A percentile compares a stretch with the other conserved stretches of the same genome.
Evolutionary conservation across 495 filamentous ascomycete genomes (phyloP).

Genomic region (Astrothelium subdiscretum): DNA sequence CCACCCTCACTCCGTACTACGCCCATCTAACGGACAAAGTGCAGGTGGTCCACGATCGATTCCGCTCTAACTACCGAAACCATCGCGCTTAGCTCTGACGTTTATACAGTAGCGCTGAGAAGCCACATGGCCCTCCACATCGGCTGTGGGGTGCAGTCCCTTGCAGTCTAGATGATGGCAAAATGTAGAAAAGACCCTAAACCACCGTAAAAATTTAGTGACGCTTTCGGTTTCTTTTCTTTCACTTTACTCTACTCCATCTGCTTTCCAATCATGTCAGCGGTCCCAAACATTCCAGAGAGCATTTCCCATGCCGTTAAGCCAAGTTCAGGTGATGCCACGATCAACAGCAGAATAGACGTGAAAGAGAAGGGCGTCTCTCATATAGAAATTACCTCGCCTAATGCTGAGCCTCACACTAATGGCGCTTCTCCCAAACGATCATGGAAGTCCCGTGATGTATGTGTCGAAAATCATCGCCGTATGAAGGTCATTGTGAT

Average conservation of each 20-base stretch:
- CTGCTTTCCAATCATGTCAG: conserved; percentile 8
- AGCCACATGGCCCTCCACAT: background rate
- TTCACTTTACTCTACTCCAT: background rate
- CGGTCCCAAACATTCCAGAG: conserved; percentile 16
- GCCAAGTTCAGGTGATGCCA: background rate
- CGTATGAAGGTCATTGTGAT: conserved; percentile 48
- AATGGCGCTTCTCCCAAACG: background rate
- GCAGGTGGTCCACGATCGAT: background rate
- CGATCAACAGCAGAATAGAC: background rate
- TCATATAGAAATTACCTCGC: background rate
- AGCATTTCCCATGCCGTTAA: background rate
- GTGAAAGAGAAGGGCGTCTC: background rate
- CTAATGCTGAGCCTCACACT: background rate
- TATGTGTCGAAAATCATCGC: conserved; percentile 44
- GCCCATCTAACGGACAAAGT: background rate
- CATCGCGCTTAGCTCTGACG: background rate
- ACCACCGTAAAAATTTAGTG: background rate
- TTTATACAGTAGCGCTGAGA: background rate
- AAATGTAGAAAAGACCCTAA: background rate
- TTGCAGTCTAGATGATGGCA: background rate
- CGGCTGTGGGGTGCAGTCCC: background rate
- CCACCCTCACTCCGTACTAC: background rate
- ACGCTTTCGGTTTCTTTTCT: background rate
- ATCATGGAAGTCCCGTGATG: conserved; percentile 17
- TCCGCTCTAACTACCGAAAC: background rate